Percentiles rank a stretch among this genome's conserved stretches.
These are phyloP conservation scores for Hevea brasiliensis DNA, from an alignment of 345 rosid genomes.

Conservation along the genomic window DNA sequence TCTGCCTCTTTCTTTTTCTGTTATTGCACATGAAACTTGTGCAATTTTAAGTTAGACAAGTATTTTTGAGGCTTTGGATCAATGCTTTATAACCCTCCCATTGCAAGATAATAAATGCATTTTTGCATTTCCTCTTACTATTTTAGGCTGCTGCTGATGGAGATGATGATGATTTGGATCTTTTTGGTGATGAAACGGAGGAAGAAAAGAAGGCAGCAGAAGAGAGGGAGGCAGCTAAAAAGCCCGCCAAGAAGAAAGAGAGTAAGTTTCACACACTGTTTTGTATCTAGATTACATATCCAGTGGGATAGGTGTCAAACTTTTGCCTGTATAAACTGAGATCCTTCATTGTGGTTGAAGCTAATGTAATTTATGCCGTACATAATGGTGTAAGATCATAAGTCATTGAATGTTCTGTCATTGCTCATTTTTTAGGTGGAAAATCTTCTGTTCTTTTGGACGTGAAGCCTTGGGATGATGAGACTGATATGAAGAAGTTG, in stretches of 20 bases:
- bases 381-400: too few species aligned
- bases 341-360: too few species aligned
- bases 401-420: too few species aligned
- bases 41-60: too few species aligned
- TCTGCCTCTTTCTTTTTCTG: too few species aligned
- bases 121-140: not conserved
- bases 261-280: constrained; percentile 35
- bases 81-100: too few species aligned
- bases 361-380: too few species aligned
- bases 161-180: constrained; percentile 74
- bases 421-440: constrained; percentile 71
- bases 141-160: constrained; percentile 51
- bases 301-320: too few species aligned
- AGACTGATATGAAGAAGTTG: constrained; percentile 95
- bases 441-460: constrained; percentile 91
- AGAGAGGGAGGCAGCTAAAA: constrained; percentile 82
- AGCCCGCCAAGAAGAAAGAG: constrained; percentile 68
- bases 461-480: constrained; percentile 97
- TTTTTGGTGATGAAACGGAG: constrained; percentile 94
- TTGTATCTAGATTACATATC: too few species aligned
- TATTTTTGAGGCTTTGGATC: too few species aligned
- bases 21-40: not conserved
- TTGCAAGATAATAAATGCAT: too few species aligned
- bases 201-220: constrained; percentile 94
- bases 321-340: not conserved